phyloP scores from a whole-genome alignment of 2,329 filamentous ascomycete genomes.

The Ceratocystis cacaofunesta region DNA sequence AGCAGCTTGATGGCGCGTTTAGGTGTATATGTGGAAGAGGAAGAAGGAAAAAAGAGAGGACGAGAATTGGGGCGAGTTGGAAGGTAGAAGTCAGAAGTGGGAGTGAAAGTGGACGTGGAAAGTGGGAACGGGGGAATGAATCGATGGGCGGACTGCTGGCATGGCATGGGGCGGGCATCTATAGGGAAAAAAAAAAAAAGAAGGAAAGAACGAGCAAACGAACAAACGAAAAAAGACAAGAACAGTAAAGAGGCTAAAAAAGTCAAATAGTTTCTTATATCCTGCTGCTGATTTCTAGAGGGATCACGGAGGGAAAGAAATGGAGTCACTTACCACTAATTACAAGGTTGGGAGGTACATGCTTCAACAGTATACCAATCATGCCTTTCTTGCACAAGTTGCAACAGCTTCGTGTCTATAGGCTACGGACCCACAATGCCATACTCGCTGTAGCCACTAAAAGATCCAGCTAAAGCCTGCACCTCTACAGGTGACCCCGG shows the following conservation, averaged over 20 bases:
- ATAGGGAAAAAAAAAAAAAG: constrained; percentile 5
- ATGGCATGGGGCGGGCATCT: not conserved
- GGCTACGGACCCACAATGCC: too few relatives aligned
- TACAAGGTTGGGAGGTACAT: too few relatives aligned
- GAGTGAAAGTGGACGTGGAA: constrained; percentile 1
- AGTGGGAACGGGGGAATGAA: constrained; percentile 4
- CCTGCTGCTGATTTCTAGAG: not conserved
- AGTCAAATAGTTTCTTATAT: not conserved
- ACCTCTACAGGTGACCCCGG: too few relatives aligned
- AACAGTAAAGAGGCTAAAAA: constrained; percentile 10
- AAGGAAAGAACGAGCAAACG: constrained; percentile 4
- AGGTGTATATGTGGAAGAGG: not conserved
- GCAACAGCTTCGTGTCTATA: too few relatives aligned
- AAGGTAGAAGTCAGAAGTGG: not conserved
- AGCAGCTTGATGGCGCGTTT: not conserved
- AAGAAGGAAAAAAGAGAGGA: not conserved
- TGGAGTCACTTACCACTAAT: too few relatives aligned
- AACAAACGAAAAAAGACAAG: not conserved
- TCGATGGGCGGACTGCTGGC: not conserved
- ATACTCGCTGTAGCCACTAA: too few relatives aligned
- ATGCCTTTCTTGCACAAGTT: too few relatives aligned
- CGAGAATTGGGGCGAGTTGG: not conserved
- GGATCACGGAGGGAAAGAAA: constrained; percentile 11
- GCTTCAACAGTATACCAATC: too few relatives aligned
- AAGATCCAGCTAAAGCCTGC: too few relatives aligned